Evolutionary conservation across 2,329 filamentous ascomycete genomes (phyloP).

Genomic region (Beauveria sp.): DNA sequence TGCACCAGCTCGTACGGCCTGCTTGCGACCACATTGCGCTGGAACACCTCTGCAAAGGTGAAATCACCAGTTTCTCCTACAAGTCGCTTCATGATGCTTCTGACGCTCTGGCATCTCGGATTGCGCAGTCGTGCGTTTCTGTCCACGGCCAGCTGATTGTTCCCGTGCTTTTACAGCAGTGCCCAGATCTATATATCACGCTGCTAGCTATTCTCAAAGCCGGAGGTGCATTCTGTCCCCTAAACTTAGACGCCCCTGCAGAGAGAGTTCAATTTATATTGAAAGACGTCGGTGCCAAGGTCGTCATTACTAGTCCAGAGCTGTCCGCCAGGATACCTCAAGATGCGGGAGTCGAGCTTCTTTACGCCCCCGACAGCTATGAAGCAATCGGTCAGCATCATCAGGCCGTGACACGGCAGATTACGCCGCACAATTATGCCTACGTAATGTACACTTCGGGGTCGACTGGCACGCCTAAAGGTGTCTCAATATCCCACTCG

Average conservation of each 20-base stretch:
- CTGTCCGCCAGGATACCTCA: conserved; percentile 34
- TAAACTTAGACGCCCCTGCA: conserved; percentile 68
- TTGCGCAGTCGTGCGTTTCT: conserved; percentile 22
- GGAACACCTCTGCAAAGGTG: conserved; percentile 22
- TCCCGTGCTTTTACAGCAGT: conserved; percentile 72
- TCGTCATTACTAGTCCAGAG: conserved; percentile 57
- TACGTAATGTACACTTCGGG: conserved; percentile 95
- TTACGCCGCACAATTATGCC: conserved; percentile 46
- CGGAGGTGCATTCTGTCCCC: conserved; percentile 78
- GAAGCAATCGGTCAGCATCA: background rate
- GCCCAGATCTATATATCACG: conserved; percentile 67
- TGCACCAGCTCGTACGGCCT: conserved; percentile 53
- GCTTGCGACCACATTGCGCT: conserved; percentile 22
- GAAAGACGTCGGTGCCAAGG: conserved; percentile 61
- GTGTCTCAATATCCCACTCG: conserved; percentile 71
- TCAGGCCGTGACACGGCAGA: conserved; percentile 7
- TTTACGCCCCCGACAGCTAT: conserved; percentile 28
- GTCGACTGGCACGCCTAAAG: conserved; percentile 83
- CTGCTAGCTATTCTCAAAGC: conserved; percentile 71
- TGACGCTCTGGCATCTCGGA: conserved; percentile 44
- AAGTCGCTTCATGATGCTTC: conserved; percentile 51
- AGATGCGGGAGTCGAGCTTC: conserved; percentile 23
- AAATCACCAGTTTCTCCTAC: conserved; percentile 48
- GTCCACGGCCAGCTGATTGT: conserved; percentile 43
- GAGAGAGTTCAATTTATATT: conserved; percentile 77